Base-by-base conservation (phyloP, 2,329 filamentous ascomycete species). In the Fusarium musae region DNA sequence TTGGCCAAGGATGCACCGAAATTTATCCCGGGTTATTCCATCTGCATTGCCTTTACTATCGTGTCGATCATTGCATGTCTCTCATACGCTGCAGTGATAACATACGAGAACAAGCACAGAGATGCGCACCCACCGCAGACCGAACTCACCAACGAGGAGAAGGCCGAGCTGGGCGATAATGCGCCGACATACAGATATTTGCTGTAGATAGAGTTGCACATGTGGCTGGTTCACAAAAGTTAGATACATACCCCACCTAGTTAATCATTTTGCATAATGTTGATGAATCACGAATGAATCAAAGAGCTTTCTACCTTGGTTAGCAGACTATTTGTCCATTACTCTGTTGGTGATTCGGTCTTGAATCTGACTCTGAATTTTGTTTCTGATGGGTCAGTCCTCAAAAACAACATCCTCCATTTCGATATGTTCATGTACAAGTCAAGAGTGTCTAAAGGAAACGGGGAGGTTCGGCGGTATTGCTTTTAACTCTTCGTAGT, bases 1-100 rank as follows among this genome's bases (percentile, higher is more conserved):
- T 78, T 93, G 23, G 79, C 83, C 30, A 87, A 84, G 59, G 94
- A 97, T 79, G 88, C 88, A 4, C 93, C 93, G 2, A 79, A 82
- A 50, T 97, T 92, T 81, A 88, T 84, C 11, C 90, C 87, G 2
- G 95, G 95, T 0, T 97, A 96, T 82, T 88, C 87, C 60, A 94
- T 97, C 71, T 92, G 90, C 78, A 86, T 97, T 9, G 90, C 87
- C 0, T 97, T 97, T 77, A 88, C 92, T 13, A 87, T 89, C 57
- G 79, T 97, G 36, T 92, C 91, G 59, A 90, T 89, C 21, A 74
- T 91, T 6, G 86, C 88, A 16, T 93, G 90, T 75, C 79, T 84
- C 21, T 62, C 86, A 1, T 96, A 96, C 78, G 88, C 87, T 4
- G 72, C 87, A 8, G 87, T 86, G 4, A 90, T 93, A 66, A 82